phyloP scores from a whole-genome alignment of 208 protist species.

The Leishmania braziliensis region DNA sequence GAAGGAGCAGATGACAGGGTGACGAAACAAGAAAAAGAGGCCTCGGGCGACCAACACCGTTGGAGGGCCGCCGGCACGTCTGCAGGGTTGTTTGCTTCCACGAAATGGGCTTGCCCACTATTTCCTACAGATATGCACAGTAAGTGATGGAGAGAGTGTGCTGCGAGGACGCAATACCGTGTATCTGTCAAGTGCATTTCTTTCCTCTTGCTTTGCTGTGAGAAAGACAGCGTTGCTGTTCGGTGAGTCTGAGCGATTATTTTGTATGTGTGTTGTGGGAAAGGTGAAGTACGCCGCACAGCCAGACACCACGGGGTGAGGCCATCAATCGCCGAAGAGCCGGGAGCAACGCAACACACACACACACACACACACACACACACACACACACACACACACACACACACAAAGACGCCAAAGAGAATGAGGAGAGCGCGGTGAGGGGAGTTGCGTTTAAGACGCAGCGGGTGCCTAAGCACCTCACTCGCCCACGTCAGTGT shows the following conservation, averaged over 20 bases:
- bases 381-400: no score
- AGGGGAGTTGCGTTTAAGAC: background rate
- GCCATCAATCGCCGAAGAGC: background rate
- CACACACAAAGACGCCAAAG: background rate
- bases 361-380: no score
- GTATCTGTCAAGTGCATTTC: background rate
- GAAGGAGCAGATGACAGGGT: background rate
- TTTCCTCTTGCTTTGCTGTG: no score
- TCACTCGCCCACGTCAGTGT: background rate
- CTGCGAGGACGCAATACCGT: background rate
- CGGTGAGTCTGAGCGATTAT: no score
- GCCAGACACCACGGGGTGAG: background rate
- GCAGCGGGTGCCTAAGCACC: background rate
- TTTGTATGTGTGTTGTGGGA: background rate
- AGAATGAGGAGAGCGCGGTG: background rate
- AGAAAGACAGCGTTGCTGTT: no score
- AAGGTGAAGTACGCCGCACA: background rate
- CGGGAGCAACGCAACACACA: background rate
- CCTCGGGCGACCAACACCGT: background rate
- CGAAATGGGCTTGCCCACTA: background rate
- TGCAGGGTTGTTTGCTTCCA: background rate
- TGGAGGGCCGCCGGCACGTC: background rate
- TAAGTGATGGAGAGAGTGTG: background rate
- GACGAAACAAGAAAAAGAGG: background rate
- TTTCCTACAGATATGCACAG: background rate